phyloP scores from a whole-genome alignment of 2,329 filamentous ascomycete genomes.

The Exophiala lecanii-corni region DNA sequence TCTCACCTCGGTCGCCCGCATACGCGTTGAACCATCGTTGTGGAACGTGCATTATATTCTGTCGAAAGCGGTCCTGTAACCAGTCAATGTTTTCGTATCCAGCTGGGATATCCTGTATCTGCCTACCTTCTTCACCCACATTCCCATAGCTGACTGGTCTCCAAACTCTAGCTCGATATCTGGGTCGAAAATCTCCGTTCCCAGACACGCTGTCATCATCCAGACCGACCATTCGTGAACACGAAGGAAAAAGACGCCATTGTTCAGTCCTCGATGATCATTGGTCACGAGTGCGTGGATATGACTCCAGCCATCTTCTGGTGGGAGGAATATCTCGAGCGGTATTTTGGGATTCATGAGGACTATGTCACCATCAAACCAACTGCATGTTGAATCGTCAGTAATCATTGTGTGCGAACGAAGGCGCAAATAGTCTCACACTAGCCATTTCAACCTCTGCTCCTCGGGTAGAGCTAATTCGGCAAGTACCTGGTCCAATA shows the following conservation, averaged over 20 bases:
- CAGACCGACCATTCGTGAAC: slow-evolving; percentile 34
- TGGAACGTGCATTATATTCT: slow-evolving; percentile 19
- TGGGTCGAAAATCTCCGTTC: slow-evolving; percentile 28
- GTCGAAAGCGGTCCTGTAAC: slow-evolving; percentile 8
- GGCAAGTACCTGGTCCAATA: slow-evolving; percentile 29
- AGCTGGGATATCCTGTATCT: slow-evolving; percentile 6
- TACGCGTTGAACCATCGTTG: slow-evolving; percentile 25
- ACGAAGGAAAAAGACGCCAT: slow-evolving; percentile 33
- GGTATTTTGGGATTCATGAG: slow-evolving; percentile 34
- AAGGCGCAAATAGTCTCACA: too few species aligned
- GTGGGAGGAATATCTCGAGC: slow-evolving; percentile 34
- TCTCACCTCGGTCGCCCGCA: slow-evolving; percentile 8
- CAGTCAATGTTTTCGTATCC: not conserved
- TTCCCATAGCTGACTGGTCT: slow-evolving; percentile 23
- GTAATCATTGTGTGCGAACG: slow-evolving; percentile 26
- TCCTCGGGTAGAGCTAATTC: slow-evolving; percentile 32
- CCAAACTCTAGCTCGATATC: slow-evolving; percentile 24
- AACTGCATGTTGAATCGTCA: slow-evolving; percentile 26
- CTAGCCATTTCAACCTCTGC: slow-evolving; percentile 34
- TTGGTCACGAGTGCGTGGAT: slow-evolving; percentile 32
- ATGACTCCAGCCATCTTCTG: slow-evolving; percentile 27
- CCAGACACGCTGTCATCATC: slow-evolving; percentile 30
- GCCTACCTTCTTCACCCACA: slow-evolving; percentile 12
- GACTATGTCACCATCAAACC: slow-evolving; percentile 34
- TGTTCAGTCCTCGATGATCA: slow-evolving; percentile 35